A percentile compares a stretch with the other conserved stretches of the same genome.
phyloP scores from a whole-genome alignment of 129 eudicot species.

The Apium graveolens region DNA sequence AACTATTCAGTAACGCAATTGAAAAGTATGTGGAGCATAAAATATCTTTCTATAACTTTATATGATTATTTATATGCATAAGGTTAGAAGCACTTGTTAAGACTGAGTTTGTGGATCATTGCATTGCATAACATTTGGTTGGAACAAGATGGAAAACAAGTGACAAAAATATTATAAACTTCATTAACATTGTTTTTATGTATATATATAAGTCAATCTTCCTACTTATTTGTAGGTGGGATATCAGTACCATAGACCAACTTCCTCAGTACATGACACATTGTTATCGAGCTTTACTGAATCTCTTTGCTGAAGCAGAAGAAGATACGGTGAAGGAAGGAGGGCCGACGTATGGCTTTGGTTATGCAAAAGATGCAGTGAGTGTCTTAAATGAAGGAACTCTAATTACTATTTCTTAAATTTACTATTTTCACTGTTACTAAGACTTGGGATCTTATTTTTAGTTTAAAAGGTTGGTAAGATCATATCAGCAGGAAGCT shows the following conservation, averaged over 20 bases:
- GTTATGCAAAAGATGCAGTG: conserved; percentile 14
- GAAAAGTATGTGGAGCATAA: conserved; percentile 8
- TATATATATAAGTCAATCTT: no score
- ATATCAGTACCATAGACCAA: conserved; percentile 18
- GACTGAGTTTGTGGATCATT: no score
- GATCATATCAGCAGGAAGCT: background rate
- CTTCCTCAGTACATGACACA: conserved; percentile 44
- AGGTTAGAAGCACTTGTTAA: no score
- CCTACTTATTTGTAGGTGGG: conserved; percentile 25
- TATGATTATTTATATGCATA: no score
- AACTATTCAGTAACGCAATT: conserved; percentile 33
- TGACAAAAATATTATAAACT: no score
- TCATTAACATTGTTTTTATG: no score
- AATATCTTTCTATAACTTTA: no score
- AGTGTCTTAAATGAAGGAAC: background rate
- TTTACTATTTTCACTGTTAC: background rate
- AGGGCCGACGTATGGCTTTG: background rate
- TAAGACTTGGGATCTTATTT: background rate
- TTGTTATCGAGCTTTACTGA: background rate
- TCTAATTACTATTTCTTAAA: background rate
- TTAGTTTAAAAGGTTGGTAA: background rate
- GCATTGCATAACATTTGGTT: no score
- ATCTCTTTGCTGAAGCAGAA: conserved; percentile 16
- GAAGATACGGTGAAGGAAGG: conserved; percentile 18
- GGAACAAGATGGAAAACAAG: no score